Base-by-base conservation (phyloP, 306 rosid genomes). In the Amphicarpaea edgeworthii region DNA sequence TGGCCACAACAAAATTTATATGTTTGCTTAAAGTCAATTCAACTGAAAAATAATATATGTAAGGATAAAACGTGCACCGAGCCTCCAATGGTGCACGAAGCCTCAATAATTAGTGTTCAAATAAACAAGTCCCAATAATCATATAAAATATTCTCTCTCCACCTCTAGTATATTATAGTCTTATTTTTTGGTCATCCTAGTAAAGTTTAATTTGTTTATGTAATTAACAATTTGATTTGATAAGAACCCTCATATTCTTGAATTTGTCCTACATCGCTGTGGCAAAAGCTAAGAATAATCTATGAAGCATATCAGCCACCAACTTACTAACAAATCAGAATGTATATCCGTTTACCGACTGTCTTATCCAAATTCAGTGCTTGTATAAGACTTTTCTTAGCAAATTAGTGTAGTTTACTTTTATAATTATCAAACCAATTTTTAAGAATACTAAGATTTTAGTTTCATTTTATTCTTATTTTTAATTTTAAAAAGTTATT, bases 121-220 rank as follows among this genome's bases (percentile, higher is more conserved):
- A 66, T 80, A 50, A 24, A 76, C 50, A 19, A 77, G 17, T 74
- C 72, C 32, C 6, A 30, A 50, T 49, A 61, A 71, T 50, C 72
- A 60, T 46, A 49, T 17, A 15, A 43, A 59, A 59, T 16, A 16
- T 63, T 73, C 69, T 59, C 28, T 12, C 19, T 40, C 58, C 68
- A 41, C 8, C 10, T 53, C 7, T 51, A 19, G 75, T 16, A 50
- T 51, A 19, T 62, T 16, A 50, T 9, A 50, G 20, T 26, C 38
- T 21, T n/a, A 34, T 65, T 9, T 8, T 51, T 19, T 54, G 30
- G 34, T 3, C 34, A 54, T 23, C 62, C 34, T 55, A 9, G 30
- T 53, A 20, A 8, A 53, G 59, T 53, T 19, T n/a, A n/a, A n/a
- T n/a, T 53, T 2, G 28, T 53, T 8, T 53, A 19, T 53, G 6